Base-by-base conservation (phyloP, 345 rosid species). In the Arabidopsis thaliana region DNA sequence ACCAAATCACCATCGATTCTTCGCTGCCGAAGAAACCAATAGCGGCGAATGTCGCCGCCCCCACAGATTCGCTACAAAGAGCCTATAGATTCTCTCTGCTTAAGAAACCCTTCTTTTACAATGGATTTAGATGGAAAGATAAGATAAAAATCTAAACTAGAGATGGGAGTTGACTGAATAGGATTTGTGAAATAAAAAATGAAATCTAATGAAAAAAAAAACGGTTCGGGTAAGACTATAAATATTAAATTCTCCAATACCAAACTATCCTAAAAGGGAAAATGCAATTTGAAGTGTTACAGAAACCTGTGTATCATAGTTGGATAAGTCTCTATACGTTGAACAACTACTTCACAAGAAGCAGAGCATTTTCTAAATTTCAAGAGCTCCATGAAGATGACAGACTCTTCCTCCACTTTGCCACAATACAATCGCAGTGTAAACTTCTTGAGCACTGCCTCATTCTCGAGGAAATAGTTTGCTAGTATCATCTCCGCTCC, bases 331-430 rank as follows among this genome's bases (percentile, higher is more conserved):
- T 13, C 41, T 25, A 52, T 45, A 32, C 53, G 25, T 53, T 20
- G 13, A 44, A 28, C 59, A 65, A 42, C 14, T 34, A 65, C 30
- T 30, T 53, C 37, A 55, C 77, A 73, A 40, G 56, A 33, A 48
- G 46, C 37, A 30, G 23, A 64, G 11, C 71, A 38, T 72, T 23
- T 60, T 50, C 13, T 9, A n/a, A 60, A 64, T 8, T 46, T 32
- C 37, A 50, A 14, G 25, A 73, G 16, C 45, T 64, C 23, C 14
- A 1, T 53, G 16, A 23, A 33, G 25, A 73, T n/a, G 20, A 14
- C 23, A 32, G 46, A 9, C 36, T 73, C 38, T 53, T 53, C 20
- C 8, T 64, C 69, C 44, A 40, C 53, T 52, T 2, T 57, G 3
- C 0, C 1, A 33, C 53, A 57, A 12, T 8, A 10, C 6, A 65